phyloP scores from a whole-genome alignment of 805 yeast species.

The Pichia manshurica region DNA sequence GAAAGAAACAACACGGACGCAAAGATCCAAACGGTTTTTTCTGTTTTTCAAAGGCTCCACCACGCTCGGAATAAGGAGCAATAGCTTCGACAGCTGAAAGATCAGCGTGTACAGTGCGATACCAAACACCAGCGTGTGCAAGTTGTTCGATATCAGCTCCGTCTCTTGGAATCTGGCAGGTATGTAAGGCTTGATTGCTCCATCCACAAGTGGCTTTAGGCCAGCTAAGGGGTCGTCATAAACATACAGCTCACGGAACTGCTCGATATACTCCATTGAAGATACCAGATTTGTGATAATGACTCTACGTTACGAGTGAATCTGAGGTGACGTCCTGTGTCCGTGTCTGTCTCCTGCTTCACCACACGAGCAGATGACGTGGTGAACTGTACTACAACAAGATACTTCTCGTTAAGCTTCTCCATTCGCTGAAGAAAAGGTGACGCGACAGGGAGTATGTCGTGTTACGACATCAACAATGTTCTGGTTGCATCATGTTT shows the following conservation, averaged over 20 bases:
- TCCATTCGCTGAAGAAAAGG: too few species aligned
- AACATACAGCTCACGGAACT: constrained; percentile 13
- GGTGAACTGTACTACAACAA: too few species aligned
- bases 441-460: too few species aligned
- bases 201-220: constrained; percentile 18
- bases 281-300: too few species aligned
- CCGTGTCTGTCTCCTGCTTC: background rate
- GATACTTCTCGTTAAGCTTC: too few species aligned
- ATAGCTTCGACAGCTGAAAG: constrained; percentile 15
- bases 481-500: background rate
- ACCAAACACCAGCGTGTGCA: constrained; percentile 20
- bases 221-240: constrained; percentile 24
- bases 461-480: too few species aligned
- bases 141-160: constrained; percentile 16
- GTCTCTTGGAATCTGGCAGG: constrained; percentile 5
- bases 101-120: constrained; percentile 18
- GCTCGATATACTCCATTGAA: constrained; percentile 4
- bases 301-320: too few species aligned
- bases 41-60: constrained; percentile 13
- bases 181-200: constrained; percentile 21
- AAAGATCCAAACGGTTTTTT: constrained; percentile 26
- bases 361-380: background rate
- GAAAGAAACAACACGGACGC: constrained; percentile 31
- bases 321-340: background rate
- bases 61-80: constrained; percentile 15